A percentile compares a stretch with the other conserved stretches of the same genome.
Conservation (phyloP, 1,284 basidiomycete species). For the Hypsizygus ulmarius region DNA sequence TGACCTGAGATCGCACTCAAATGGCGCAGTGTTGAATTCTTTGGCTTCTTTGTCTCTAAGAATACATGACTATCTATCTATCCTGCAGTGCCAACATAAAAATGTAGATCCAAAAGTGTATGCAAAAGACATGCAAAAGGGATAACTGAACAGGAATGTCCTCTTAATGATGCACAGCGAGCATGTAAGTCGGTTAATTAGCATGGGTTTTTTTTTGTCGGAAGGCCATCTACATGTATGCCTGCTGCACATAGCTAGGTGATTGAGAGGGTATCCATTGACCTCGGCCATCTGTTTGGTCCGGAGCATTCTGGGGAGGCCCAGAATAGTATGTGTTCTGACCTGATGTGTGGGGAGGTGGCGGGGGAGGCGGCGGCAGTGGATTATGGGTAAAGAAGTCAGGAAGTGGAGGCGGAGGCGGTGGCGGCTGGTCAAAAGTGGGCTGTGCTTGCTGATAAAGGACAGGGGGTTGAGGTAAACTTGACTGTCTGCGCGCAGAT, state of each 20-base stretch:
- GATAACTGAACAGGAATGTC: background rate
- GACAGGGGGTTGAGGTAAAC: constrained; percentile 37
- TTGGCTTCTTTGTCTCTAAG: background rate
- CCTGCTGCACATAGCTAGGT: constrained; percentile 17
- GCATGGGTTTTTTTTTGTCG: background rate
- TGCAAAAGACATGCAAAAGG: constrained; percentile 4
- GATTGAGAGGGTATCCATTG: constrained; percentile 29
- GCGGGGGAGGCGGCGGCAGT: constrained; percentile 24
- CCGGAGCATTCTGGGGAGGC: constrained; percentile 41
- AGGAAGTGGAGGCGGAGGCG: constrained; percentile 29
- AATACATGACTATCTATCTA: constrained; percentile 8
- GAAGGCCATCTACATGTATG: constrained; percentile 7
- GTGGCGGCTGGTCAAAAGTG: constrained; percentile 32
- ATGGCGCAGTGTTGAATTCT: too few species aligned
- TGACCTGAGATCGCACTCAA: too few species aligned
- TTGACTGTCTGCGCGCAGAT: constrained; percentile 17
- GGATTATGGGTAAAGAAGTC: constrained; percentile 16
- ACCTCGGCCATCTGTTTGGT: constrained; percentile 28
- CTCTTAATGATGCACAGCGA: background rate
- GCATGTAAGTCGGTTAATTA: background rate
- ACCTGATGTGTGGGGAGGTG: constrained; percentile 20
- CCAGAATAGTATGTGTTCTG: constrained; percentile 38
- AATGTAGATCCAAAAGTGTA: constrained; percentile 4
- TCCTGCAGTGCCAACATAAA: constrained; percentile 1
- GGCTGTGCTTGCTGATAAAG: constrained; percentile 31